Percentiles rank a stretch among this genome's conserved stretches.
These are phyloP conservation scores for Rheum nobile DNA, from an alignment of 148 eudicot genomes.

Conservation along the genomic window DNA sequence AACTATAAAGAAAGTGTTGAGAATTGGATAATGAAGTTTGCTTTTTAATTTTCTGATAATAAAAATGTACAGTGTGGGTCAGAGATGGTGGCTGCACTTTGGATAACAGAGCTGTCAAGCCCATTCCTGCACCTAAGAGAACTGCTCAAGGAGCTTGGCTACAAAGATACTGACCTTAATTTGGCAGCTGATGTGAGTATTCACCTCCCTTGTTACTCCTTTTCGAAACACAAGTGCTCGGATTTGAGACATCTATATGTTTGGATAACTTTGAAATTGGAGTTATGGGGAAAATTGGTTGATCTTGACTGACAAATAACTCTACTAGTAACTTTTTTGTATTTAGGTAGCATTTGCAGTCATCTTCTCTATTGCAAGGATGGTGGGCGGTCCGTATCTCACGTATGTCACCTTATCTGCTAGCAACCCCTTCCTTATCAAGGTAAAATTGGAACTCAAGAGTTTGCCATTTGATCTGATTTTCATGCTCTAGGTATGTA, in stretches of 20 bases:
- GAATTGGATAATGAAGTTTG: not conserved
- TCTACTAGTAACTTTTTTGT: too few relatives aligned
- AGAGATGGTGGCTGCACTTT: slow-evolving; percentile 54
- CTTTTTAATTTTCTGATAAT: not conserved
- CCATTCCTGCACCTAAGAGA: slow-evolving; percentile 67
- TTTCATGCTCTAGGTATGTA: not conserved
- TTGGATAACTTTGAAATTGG: not conserved
- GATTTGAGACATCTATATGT: not conserved
- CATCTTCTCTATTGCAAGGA: slow-evolving; percentile 75
- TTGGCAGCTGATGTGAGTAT: slow-evolving; percentile 51
- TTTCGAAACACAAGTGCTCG: too few relatives aligned
- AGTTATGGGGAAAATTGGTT: not conserved
- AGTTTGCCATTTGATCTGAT: not conserved
- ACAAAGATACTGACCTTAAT: slow-evolving; percentile 43
- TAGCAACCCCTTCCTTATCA: slow-evolving; percentile 58
- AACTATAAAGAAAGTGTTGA: not conserved
- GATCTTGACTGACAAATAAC: too few relatives aligned
- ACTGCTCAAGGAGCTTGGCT: slow-evolving; percentile 55
- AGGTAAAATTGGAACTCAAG: slow-evolving; percentile 28
- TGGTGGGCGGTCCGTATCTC: slow-evolving; percentile 72
- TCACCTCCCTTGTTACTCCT: not conserved
- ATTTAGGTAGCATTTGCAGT: slow-evolving; percentile 57
- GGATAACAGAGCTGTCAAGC: slow-evolving; percentile 51
- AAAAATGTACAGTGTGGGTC: slow-evolving; percentile 56
- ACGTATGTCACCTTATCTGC: slow-evolving; percentile 55